Evolutionary conservation across 805 yeast species (phyloP).

Genomic region (Nakazawaea wyomingensis): DNA sequence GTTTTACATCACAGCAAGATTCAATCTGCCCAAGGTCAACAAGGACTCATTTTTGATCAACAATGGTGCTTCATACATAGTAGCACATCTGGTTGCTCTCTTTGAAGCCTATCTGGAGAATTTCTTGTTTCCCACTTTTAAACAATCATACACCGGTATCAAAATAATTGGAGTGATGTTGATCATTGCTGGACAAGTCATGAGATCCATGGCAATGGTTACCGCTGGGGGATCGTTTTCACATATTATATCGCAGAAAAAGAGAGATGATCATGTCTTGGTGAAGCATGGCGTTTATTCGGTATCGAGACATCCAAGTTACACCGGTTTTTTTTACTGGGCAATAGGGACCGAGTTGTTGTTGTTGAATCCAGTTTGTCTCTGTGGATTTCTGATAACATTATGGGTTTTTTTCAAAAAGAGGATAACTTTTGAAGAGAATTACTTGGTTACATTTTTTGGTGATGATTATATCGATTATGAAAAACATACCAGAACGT

Average conservation of each 20-base stretch:
- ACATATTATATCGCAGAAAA: constrained; percentile 62
- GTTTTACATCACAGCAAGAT: constrained; percentile 72
- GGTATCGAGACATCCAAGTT: constrained; percentile 78
- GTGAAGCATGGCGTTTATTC: constrained; percentile 73
- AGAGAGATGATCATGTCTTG: constrained; percentile 51
- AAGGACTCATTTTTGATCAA: constrained; percentile 65
- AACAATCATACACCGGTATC: constrained; percentile 17
- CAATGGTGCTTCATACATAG: constrained; percentile 54
- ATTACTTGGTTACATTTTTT: constrained; percentile 58
- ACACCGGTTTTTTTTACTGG: constrained; percentile 92
- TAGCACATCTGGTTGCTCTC: constrained; percentile 54
- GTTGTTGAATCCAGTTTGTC: constrained; percentile 60
- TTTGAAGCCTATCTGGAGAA: constrained; percentile 43
- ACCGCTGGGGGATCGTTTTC: constrained; percentile 85
- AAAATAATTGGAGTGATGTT: constrained; percentile 42
- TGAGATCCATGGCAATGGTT: constrained; percentile 76
- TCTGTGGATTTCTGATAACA: constrained; percentile 46
- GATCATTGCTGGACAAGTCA: constrained; percentile 55
- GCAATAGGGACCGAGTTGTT: constrained; percentile 78
- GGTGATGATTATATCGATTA: constrained; percentile 60
- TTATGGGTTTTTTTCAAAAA: constrained; percentile 64
- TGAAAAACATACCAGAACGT: constrained; percentile 40
- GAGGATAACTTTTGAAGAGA: constrained; percentile 73
- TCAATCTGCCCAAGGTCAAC: constrained; percentile 60
- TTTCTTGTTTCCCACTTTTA: constrained; percentile 33